phyloP scores from a whole-genome alignment of 345 rosid species.

The Psidium guajava region DNA sequence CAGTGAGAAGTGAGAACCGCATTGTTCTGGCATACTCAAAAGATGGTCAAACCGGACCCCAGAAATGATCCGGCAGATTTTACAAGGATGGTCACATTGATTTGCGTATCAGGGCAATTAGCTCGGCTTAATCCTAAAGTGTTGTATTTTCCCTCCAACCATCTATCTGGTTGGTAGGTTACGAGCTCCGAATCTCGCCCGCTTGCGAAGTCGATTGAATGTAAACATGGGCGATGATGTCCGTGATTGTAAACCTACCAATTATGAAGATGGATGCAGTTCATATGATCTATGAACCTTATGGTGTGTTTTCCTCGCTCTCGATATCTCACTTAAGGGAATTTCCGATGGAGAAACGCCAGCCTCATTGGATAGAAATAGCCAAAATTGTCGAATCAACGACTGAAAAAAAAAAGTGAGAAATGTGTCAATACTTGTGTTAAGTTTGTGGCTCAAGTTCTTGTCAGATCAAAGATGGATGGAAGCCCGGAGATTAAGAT shows the following conservation, averaged over 20 bases:
- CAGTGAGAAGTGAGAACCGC: neutral
- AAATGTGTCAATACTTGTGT: too few species aligned
- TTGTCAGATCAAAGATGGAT: neutral
- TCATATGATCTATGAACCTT: too few species aligned
- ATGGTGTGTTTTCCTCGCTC: too few species aligned
- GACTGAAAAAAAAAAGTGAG: too few species aligned
- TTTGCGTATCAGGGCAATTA: neutral
- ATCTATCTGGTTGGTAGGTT: neutral
- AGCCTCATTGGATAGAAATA: too few species aligned
- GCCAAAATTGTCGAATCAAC: too few species aligned
- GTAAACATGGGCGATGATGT: neutral
- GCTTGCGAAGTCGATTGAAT: neutral
- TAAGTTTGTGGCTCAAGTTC: neutral
- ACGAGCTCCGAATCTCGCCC: neutral
- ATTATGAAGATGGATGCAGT: neutral
- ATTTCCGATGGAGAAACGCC: too few species aligned
- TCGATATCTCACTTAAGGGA: too few species aligned
- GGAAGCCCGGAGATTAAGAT: neutral
- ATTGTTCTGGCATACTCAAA: neutral
- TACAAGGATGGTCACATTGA: neutral
- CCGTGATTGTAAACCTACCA: neutral
- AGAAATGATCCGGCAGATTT: neutral
- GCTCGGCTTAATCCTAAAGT: neutral
- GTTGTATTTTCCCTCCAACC: neutral
- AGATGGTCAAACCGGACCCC: neutral